A percentile compares a stretch with the other conserved stretches of the same genome.
Evolutionary conservation across 2,329 filamentous ascomycete species (phyloP).

Genomic region (Acephala macrosclerotiorum): DNA sequence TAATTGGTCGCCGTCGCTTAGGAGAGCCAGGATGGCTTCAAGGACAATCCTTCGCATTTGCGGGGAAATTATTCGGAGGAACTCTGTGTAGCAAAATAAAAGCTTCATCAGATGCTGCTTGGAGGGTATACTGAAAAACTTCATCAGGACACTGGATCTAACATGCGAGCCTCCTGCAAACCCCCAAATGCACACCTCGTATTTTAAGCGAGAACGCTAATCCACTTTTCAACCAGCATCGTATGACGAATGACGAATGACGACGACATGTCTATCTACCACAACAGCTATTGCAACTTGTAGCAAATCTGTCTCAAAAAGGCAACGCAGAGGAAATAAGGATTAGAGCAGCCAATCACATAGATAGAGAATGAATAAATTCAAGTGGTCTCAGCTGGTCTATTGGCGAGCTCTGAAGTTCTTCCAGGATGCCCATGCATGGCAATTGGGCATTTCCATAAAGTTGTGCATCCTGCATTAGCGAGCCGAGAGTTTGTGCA

Average conservation of each 20-base stretch:
- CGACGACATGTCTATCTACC: background rate
- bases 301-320: background rate
- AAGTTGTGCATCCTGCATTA: constrained; percentile 11
- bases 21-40: background rate
- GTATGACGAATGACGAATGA: constrained; percentile 8
- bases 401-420: background rate
- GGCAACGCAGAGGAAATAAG: background rate
- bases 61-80: constrained; percentile 7
- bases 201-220: background rate
- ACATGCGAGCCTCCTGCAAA: too few relatives aligned
- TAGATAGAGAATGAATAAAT: background rate
- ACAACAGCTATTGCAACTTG: too few relatives aligned
- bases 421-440: too few relatives aligned
- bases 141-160: too few relatives aligned
- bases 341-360: background rate
- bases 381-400: background rate
- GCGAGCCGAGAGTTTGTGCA: background rate
- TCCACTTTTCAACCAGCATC: background rate
- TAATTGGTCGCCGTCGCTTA: background rate
- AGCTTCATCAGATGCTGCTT: too few relatives aligned
- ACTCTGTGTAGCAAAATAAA: background rate
- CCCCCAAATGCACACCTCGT: too few relatives aligned
- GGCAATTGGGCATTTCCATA: constrained; percentile 18
- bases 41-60: constrained; percentile 2
- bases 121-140: too few relatives aligned